Conservation (phyloP, 257 asterid species). For the Nicotiana tomentosiformis region DNA sequence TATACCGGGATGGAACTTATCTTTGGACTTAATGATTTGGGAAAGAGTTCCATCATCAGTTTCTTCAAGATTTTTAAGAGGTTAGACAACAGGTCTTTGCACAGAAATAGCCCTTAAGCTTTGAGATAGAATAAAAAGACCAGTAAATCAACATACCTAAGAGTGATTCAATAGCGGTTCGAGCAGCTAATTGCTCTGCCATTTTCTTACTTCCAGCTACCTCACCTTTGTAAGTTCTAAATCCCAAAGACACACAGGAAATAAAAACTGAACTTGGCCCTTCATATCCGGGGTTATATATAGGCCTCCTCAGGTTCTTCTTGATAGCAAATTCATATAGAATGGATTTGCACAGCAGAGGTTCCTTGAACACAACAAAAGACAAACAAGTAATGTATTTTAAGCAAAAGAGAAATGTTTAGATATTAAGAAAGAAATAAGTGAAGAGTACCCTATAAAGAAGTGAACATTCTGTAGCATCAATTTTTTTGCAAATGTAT, state of each 20-base stretch:
- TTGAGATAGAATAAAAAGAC: neutral
- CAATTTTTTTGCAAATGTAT: neutral
- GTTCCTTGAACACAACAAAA: conserved; percentile 13
- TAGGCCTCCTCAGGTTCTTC: conserved; percentile 17
- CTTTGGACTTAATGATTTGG: conserved; percentile 22
- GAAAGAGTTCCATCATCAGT: conserved; percentile 20
- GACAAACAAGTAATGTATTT: neutral
- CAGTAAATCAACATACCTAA: conserved; percentile 13
- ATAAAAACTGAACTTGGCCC: conserved; percentile 10
- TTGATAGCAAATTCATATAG: conserved; percentile 28
- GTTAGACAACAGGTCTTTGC: neutral
- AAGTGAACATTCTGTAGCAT: conserved; percentile 1
- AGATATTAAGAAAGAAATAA: neutral
- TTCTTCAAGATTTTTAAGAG: conserved; percentile 11
- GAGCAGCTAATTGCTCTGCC: conserved; percentile 28
- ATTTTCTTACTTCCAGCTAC: conserved; percentile 27
- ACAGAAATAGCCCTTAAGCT: neutral
- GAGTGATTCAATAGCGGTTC: conserved; percentile 23
- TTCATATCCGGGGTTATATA: conserved; percentile 11
- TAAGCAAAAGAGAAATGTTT: neutral
- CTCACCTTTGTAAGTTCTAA: conserved; percentile 22
- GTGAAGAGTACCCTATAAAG: conserved; percentile 15
- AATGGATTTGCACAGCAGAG: conserved; percentile 20
- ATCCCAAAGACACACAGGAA: conserved; percentile 16
- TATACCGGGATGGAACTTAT: conserved; percentile 3